These are phyloP conservation scores for Syzygium oleosum DNA, from an alignment of 345 rosid species.

Conservation along the genomic window DNA sequence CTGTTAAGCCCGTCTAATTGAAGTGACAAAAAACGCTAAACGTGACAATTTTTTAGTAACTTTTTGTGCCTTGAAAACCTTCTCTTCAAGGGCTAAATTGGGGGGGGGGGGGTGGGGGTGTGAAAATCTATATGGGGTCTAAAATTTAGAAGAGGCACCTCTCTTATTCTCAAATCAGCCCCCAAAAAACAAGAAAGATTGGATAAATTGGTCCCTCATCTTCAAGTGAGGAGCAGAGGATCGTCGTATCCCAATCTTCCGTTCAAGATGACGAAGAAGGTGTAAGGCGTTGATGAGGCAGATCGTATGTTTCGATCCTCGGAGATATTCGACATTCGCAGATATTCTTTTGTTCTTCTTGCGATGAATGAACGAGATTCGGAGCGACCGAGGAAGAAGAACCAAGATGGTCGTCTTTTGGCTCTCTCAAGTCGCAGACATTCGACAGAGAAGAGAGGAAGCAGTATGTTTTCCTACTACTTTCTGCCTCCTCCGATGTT, in stretches of 20 bases:
- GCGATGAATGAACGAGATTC: neutral
- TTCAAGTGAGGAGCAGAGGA: constrained; percentile 33
- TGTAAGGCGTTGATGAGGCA: constrained; percentile 64
- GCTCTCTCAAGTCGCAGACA: constrained; percentile 51
- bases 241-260: constrained; percentile 46
- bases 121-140: neutral
- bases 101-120: neutral
- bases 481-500: neutral
- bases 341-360: neutral
- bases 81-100: neutral
- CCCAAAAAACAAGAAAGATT: neutral
- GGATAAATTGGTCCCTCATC: neutral
- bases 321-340: neutral
- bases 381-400: neutral
- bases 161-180: neutral
- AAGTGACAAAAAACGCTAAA: neutral
- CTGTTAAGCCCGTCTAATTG: neutral
- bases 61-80: neutral
- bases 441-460: constrained; percentile 85
- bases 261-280: constrained; percentile 49
- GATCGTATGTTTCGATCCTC: constrained; percentile 37
- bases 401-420: constrained; percentile 23
- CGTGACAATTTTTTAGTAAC: neutral
- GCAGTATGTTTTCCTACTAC: constrained; percentile 26
- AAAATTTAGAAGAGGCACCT: neutral